Base-by-base conservation (phyloP, 495 filamentous ascomycete genomes). In the Tricharina praecox region DNA sequence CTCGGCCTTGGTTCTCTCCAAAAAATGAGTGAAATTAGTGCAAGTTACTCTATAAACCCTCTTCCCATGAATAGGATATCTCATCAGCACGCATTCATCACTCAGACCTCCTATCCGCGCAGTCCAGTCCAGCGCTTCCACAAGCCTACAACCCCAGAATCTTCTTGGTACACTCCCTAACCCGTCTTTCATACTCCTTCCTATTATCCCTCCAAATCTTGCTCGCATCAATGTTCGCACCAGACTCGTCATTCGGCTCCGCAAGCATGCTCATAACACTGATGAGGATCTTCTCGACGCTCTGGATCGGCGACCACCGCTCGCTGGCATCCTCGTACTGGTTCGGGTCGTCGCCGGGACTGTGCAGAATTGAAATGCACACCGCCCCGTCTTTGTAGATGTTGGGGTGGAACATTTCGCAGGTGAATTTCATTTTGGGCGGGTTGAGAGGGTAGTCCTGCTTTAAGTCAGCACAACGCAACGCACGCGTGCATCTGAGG, bases 331-430 rank as follows among this genome's bases (percentile, higher is more conserved):
- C 72, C 63, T 96, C 92, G 64, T 97, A 97, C 20, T 90, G 88
- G 65, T 83, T 94, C 57, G 85, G 81, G 61, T 97, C 90, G 59
- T 95, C 86, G 67, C 87, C 86, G 1, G 92, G 92, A 1, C 87
- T 84, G 66, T 97, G 92, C 19, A 97, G 71, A 67, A 97, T 96
- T 26, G 82, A 90, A 60, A 97, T 96, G 70, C 90, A 97, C 50
- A 97, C 85, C 39, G 83, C 78, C 58, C 90, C 90, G 62, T 72
- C 75, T 8, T 75, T 69, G 69, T 95, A 97, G 63, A 97, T 83
- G 63, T 97, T 97, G 0, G 90, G 90, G 56, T 97, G 90, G 67
- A 93, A 97, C 47, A 96, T 75, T 0, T 90, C 81, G 1, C 70
- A 71, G 52, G 87, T 77, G 66, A 97, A 97, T 39, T 79, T 85